Conservation (phyloP, 768 basidiomycete species). For the Lepiota venenata region DNA sequence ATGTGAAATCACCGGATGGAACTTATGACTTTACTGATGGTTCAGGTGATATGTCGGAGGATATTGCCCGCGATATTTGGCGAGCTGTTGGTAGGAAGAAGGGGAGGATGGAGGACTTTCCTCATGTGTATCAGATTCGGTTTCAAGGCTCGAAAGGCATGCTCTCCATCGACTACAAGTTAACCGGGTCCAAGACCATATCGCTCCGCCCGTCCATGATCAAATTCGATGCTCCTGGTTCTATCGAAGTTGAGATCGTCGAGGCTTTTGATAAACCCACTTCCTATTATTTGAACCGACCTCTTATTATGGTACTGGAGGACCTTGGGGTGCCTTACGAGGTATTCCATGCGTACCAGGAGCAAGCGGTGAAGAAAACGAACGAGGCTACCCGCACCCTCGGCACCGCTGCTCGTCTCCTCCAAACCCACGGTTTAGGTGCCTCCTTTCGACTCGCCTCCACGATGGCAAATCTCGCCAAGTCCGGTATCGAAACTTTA, state of each 20-base stretch:
- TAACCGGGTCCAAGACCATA: conserved; percentile 42
- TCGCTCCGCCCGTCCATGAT: conserved; percentile 58
- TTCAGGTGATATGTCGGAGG: conserved; percentile 57
- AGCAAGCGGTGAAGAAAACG: conserved; percentile 43
- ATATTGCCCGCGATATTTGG: conserved; percentile 48
- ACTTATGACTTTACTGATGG: conserved; percentile 64
- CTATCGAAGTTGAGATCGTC: conserved; percentile 56
- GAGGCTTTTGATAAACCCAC: conserved; percentile 57
- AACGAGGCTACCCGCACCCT: conserved; percentile 39
- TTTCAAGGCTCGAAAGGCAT: conserved; percentile 65
- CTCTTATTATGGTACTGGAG: conserved; percentile 62
- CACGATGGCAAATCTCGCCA: conserved; percentile 43
- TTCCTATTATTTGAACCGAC: conserved; percentile 53
- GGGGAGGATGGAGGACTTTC: conserved; percentile 26
- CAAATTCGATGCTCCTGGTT: conserved; percentile 56
- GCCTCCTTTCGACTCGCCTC: conserved; percentile 51
- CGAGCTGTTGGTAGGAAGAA: conserved; percentile 29
- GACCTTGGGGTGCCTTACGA: conserved; percentile 53
- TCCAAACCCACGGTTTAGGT: conserved; percentile 57
- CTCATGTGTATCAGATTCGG: conserved; percentile 56
- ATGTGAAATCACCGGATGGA: conserved; percentile 27
- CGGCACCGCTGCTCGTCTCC: conserved; percentile 38
- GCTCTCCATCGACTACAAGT: conserved; percentile 49
- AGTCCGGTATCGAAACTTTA: conserved; percentile 36
- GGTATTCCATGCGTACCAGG: conserved; percentile 51